Evolutionary conservation across 306 rosid genomes (phyloP).

Genomic region (Prunus padus): DNA sequence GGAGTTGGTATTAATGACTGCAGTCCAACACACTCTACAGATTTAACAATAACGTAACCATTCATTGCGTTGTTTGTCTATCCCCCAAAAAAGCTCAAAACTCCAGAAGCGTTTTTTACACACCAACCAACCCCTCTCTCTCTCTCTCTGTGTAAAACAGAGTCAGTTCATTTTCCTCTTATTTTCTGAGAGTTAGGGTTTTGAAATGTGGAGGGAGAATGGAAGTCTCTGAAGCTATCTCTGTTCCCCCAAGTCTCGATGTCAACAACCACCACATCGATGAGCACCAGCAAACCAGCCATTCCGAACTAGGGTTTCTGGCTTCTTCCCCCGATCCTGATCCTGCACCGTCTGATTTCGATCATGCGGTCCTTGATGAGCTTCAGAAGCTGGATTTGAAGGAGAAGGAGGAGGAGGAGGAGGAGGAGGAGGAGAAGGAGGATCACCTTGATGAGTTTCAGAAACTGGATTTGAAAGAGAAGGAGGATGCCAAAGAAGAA

Average conservation of each 20-base stretch:
- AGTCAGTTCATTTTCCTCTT: neutral
- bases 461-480: conserved; percentile 43
- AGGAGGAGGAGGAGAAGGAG: conserved; percentile 31
- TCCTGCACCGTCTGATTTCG: conserved; percentile 44
- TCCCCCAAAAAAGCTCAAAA: neutral
- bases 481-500: neutral
- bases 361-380: neutral
- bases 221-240: conserved; percentile 59
- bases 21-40: neutral
- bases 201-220: conserved; percentile 93
- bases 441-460: conserved; percentile 3
- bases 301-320: conserved; percentile 18
- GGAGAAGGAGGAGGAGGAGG: conserved; percentile 19
- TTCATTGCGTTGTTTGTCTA: neutral
- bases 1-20: neutral
- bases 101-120: too few relatives aligned
- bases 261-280: neutral
- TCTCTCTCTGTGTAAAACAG: neutral
- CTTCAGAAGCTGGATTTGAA: conserved; percentile 40
- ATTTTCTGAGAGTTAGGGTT: conserved; percentile 61
- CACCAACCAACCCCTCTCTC: neutral
- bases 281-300: neutral
- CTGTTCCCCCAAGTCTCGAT: conserved; percentile 28
- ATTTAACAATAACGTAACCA: neutral
- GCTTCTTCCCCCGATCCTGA: conserved; percentile 23